These are phyloP conservation scores for Neoscytalidium dimidiatum DNA, from an alignment of 2,329 filamentous ascomycete genomes.

Conservation along the genomic window DNA sequence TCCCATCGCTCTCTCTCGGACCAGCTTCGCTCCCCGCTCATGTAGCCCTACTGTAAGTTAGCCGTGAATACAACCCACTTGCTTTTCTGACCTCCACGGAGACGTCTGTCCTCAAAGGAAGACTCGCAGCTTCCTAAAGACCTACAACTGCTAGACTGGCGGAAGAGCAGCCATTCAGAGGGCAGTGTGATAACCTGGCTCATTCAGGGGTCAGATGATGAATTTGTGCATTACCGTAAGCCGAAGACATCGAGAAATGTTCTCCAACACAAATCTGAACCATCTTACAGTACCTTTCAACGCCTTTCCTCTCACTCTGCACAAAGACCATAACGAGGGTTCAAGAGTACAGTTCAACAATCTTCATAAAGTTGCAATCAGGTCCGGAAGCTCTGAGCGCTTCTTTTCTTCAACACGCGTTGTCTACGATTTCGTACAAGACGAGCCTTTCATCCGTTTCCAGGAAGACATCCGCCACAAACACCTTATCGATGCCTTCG, in stretches of 20 bases:
- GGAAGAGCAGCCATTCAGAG: background rate
- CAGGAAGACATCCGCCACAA: slow-evolving; percentile 11
- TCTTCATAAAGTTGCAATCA: slow-evolving; percentile 2
- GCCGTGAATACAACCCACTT: too few relatives aligned
- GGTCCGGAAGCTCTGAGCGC: background rate
- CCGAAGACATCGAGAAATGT: too few relatives aligned
- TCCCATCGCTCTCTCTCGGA: background rate
- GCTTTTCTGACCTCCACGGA: background rate
- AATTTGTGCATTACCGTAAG: slow-evolving; percentile 10
- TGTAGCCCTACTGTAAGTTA: background rate
- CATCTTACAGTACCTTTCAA: background rate
- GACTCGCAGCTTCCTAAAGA: background rate
- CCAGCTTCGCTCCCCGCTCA: slow-evolving; percentile 2
- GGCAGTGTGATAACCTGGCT: slow-evolving; percentile 6
- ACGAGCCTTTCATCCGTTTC: slow-evolving; percentile 2
- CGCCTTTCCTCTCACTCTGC: slow-evolving; percentile 1
- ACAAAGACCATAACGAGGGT: slow-evolving; percentile 3
- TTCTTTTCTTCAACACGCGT: slow-evolving; percentile 3
- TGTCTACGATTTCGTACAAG: slow-evolving; percentile 5
- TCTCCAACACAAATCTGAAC: background rate
- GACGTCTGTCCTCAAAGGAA: background rate
- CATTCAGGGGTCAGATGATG: background rate
- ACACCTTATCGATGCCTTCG: background rate
- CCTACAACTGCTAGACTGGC: background rate
- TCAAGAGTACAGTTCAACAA: slow-evolving; percentile 2